Evolutionary conservation across 2,329 filamentous ascomycete genomes (phyloP), one percentile per base, ranked within the genome.

Genomic region (Beauveria bassiana): DNA sequence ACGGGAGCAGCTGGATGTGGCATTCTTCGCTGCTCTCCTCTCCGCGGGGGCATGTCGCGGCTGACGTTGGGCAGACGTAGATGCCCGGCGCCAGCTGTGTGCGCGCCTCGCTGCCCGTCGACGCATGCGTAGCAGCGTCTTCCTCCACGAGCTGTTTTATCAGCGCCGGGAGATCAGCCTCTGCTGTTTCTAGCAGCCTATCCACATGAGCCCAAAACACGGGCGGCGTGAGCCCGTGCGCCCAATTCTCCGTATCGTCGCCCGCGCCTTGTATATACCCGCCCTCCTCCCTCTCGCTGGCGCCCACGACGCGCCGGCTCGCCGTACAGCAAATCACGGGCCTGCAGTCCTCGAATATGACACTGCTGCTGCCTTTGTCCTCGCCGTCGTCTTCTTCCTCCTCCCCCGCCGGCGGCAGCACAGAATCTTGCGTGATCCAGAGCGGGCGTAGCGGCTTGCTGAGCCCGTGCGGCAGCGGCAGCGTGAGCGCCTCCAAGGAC

Each of bases 181-280:
- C 93, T 0, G 81, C 69, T 0, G 87, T 82, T 0, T 72, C 72
- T 22, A 96, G 76, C 12, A 98, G 77, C 6, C 70, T 45, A 0
- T 83, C 77, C 47, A 77, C 78, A 67, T 96, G 79, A 2, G 73
- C 74, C 95, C 95, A 99, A 74, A 96, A 99, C 0, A 93, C 65
- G 0, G 77, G 72, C 0, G 93, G 85, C 0, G 90, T 95, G 18
- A 98, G 81, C 0, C 91, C 91, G 59, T 83, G 77, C 1, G 92
- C 88, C 95, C 95, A 99, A 67, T 90, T 91, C 78, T 99, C 95
- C 14, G 89, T 91, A 72, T 99, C 95, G 73, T 99, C 95, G 2
- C 89, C 95, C 0, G 93, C 93, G 56, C 95, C 95, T 74, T 98
- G 95, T 63, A 99, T 88, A 70, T 99, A 99, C 4, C 74, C 71